phyloP scores from a whole-genome alignment of 164 flowering plant species.

The Stephania japonica region DNA sequence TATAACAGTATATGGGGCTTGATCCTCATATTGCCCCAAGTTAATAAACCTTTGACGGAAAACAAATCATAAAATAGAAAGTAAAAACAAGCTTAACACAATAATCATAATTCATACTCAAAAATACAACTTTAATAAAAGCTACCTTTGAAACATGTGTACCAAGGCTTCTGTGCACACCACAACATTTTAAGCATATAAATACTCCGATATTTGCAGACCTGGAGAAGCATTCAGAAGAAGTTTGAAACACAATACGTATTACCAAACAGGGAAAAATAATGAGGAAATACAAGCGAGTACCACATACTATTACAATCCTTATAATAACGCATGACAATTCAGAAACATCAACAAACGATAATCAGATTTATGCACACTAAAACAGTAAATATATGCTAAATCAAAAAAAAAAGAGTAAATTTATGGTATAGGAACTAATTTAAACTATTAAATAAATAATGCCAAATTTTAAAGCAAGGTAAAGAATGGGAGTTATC shows the following conservation, averaged over 20 bases:
- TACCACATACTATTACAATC: too few species aligned
- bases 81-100: not conserved
- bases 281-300: not conserved
- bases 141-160: constrained; percentile 88
- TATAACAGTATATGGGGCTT: not conserved
- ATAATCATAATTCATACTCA: not conserved
- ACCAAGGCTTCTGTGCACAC: constrained; percentile 93
- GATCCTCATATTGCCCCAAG: not conserved
- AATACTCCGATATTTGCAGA: constrained; percentile 97
- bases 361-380: too few species aligned
- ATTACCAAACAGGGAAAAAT: not conserved
- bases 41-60: not conserved
- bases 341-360: not conserved
- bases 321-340: too few species aligned
- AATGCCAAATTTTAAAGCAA: not conserved
- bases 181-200: constrained; percentile 91
- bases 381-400: not conserved
- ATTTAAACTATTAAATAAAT: not conserved
- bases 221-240: constrained; percentile 31
- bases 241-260: not conserved
- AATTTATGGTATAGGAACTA: not conserved
- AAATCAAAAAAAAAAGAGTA: too few species aligned
- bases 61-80: not conserved
- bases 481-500: not conserved
- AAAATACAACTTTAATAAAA: not conserved